Conservation (phyloP, 192 early-diverging fungal species). For the Chytriomyces sp. region DNA sequence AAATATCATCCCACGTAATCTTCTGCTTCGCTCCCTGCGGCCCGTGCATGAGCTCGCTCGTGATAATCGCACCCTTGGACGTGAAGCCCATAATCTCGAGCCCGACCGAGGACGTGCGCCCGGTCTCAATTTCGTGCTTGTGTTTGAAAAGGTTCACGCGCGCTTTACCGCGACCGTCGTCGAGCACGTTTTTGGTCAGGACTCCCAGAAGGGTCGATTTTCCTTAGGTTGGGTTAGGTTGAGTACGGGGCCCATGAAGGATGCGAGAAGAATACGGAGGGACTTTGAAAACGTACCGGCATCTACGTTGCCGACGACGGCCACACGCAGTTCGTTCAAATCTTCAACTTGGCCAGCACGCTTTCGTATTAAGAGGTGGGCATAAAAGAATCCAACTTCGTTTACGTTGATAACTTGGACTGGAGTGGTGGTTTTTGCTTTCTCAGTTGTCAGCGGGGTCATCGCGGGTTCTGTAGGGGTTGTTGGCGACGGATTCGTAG, state of each 20-base stretch:
- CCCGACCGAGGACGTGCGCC: slow-evolving; percentile 87
- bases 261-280: too few relatives aligned
- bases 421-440: too few relatives aligned
- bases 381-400: slow-evolving; percentile 22
- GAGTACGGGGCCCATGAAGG: too few relatives aligned
- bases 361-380: slow-evolving; percentile 71
- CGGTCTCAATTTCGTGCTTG: slow-evolving; percentile 90
- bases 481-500: neutral
- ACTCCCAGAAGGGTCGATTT: slow-evolving; percentile 91
- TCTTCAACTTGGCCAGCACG: slow-evolving; percentile 75
- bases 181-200: slow-evolving; percentile 84
- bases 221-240: too few relatives aligned
- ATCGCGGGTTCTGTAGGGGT: slow-evolving; percentile 1
- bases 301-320: slow-evolving; percentile 89
- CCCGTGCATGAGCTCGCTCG: slow-evolving; percentile 46
- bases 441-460: too few relatives aligned
- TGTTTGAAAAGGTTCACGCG: slow-evolving; percentile 86
- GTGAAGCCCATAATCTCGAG: slow-evolving; percentile 86
- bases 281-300: slow-evolving; percentile 44
- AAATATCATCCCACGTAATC: slow-evolving; percentile 83
- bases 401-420: slow-evolving; percentile 8
- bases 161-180: slow-evolving; percentile 90
- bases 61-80: slow-evolving; percentile 68
- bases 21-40: slow-evolving; percentile 52
- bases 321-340: slow-evolving; percentile 82